Evolutionary conservation across 2,329 filamentous ascomycete species (phyloP).

Genomic region (Neofusicoccum kwambonambiense): DNA sequence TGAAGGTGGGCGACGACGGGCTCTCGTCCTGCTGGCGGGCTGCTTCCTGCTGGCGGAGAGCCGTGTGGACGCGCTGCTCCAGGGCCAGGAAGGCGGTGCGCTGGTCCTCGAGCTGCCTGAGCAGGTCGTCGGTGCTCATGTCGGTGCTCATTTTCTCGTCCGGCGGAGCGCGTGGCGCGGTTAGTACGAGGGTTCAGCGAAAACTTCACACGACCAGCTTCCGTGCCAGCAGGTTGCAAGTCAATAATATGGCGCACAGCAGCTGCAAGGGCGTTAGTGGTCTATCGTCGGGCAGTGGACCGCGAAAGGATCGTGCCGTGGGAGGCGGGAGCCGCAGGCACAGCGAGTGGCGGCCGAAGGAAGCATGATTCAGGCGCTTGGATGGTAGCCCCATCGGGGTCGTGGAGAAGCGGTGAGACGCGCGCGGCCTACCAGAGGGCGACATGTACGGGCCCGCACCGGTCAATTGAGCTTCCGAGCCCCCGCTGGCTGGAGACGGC

Average conservation of each 20-base stretch:
- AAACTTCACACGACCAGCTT: neutral
- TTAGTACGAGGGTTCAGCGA: neutral
- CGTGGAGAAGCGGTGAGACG: conserved; percentile 19
- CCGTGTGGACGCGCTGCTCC: conserved; percentile 17
- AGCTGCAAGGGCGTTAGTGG: conserved; percentile 12
- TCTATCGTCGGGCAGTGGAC: conserved; percentile 13
- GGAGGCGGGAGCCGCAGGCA: conserved; percentile 3
- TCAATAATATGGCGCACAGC: conserved; percentile 1
- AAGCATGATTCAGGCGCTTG: conserved; percentile 16
- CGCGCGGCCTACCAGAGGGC: neutral
- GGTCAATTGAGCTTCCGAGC: conserved; percentile 8
- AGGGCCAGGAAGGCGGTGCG: conserved; percentile 14
- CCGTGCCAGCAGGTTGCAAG: neutral
- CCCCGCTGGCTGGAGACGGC: conserved; percentile 2
- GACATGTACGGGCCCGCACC: conserved; percentile 10
- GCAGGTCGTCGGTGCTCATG: conserved; percentile 16
- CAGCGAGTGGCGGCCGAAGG: conserved; percentile 9
- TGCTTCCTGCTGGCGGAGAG: conserved; percentile 3
- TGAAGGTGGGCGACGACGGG: conserved; percentile 5
- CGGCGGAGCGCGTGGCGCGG: neutral
- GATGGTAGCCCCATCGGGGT: conserved; percentile 3
- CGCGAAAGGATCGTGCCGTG: conserved; percentile 1
- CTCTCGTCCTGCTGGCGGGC: neutral
- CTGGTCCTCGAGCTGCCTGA: conserved; percentile 19
- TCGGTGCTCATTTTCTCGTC: conserved; percentile 17